Percentiles rank a stretch among this genome's conserved stretches.
phyloP scores from a whole-genome alignment of 2,329 filamentous ascomycete genomes.

The Cladosporium sphaerospermum region DNA sequence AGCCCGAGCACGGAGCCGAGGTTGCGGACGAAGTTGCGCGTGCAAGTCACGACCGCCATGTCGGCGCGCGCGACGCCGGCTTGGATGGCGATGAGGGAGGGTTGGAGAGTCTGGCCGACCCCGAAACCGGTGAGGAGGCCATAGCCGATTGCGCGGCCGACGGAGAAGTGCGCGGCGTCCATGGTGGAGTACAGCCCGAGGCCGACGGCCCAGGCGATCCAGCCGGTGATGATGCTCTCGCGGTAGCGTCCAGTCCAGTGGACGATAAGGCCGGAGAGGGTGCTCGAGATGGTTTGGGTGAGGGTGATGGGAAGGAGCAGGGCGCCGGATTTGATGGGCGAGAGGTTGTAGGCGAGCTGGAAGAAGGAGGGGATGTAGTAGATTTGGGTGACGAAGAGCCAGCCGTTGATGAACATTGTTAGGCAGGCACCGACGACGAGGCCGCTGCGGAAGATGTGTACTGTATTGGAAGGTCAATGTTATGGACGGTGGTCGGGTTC shows the following conservation, averaged over 20 bases:
- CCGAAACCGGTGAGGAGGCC: conserved; percentile 39
- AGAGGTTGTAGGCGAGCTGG: conserved; percentile 17
- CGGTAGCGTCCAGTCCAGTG: conserved; percentile 19
- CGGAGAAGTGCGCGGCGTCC: conserved; percentile 25
- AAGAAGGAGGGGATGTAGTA: conserved; percentile 33
- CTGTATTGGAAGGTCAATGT: conserved; percentile 16
- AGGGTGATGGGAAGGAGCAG: conserved; percentile 17
- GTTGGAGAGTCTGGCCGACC: not conserved
- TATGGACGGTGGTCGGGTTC: not conserved
- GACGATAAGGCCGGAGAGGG: conserved; percentile 16
- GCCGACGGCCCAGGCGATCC: conserved; percentile 17
- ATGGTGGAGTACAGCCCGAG: conserved; percentile 18
- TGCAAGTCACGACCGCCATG: conserved; percentile 3
- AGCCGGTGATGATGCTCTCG: conserved; percentile 39
- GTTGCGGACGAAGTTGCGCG: conserved; percentile 2
- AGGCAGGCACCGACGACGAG: conserved; percentile 52
- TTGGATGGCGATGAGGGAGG: conserved; percentile 1
- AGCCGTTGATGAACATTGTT: conserved; percentile 46
- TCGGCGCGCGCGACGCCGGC: conserved; percentile 1
- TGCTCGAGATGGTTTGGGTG: conserved; percentile 17
- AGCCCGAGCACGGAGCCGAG: conserved; percentile 16
- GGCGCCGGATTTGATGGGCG: conserved; percentile 16
- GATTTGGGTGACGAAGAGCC: conserved; percentile 54
- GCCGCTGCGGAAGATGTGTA: conserved; percentile 49
- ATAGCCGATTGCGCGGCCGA: conserved; percentile 52